A percentile compares a stretch with the other conserved stretches of the same genome.
phyloP scores from a whole-genome alignment of 768 basidiomycete species.

The Glaciozyma martinii region DNA sequence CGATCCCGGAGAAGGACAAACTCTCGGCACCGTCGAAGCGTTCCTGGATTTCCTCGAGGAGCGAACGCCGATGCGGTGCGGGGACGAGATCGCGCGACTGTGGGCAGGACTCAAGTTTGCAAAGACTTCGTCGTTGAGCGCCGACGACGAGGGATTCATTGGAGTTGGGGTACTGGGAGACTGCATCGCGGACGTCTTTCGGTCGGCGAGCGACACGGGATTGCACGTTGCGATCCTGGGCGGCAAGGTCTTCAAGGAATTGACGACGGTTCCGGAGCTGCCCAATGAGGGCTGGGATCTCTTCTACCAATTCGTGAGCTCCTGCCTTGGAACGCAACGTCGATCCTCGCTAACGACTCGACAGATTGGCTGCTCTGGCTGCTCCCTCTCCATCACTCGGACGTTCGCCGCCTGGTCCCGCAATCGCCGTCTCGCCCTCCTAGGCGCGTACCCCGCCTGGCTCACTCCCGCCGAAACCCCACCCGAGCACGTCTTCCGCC shows the following conservation, averaged over 20 bases:
- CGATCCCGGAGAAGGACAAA: neutral
- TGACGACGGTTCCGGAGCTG: neutral
- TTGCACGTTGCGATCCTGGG: constrained; percentile 10
- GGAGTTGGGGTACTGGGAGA: constrained; percentile 18
- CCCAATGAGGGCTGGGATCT: constrained; percentile 21
- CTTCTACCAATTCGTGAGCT: constrained; percentile 21
- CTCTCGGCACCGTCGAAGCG: neutral
- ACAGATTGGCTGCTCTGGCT: constrained; percentile 24
- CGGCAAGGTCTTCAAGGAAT: constrained; percentile 13
- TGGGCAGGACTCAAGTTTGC: constrained; percentile 29
- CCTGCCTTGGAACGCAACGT: neutral
- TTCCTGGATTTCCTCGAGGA: constrained; percentile 23
- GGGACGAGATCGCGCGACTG: constrained; percentile 1
- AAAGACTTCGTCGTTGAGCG: neutral
- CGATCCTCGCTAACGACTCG: neutral
- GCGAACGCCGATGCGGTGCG: neutral
- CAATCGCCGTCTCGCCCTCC: constrained; percentile 27
- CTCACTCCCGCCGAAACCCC: neutral
- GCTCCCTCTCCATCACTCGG: constrained; percentile 19
- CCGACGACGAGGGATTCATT: constrained; percentile 3
- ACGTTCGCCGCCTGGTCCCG: constrained; percentile 9
- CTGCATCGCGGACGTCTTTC: constrained; percentile 12
- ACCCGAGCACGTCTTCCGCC: constrained; percentile 23
- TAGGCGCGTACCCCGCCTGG: constrained; percentile 25
- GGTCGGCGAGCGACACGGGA: neutral